Evolutionary conservation across 2,329 filamentous ascomycete genomes (phyloP).

Genomic region (Aspergillus sp.): DNA sequence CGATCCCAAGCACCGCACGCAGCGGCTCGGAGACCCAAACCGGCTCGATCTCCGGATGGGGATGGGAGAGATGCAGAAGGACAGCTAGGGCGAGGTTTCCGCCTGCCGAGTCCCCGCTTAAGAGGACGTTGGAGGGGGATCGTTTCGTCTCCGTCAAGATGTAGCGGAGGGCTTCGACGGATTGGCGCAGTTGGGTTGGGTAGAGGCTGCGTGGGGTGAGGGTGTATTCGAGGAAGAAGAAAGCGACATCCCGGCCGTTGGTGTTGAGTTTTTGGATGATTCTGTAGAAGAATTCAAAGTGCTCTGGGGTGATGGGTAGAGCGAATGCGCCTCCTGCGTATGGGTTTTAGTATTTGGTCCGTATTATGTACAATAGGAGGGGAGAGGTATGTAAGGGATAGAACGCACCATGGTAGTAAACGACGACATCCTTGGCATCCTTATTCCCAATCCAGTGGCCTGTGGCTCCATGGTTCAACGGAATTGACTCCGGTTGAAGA

Average conservation of each 20-base stretch:
- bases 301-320: constrained; percentile 35
- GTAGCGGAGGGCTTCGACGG: constrained; percentile 33
- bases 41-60: constrained; percentile 47
- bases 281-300: constrained; percentile 42
- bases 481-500: constrained; percentile 23
- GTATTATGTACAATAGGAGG: constrained; percentile 1
- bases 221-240: constrained; percentile 52
- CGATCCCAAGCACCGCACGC: constrained; percentile 46
- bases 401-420: constrained; percentile 34
- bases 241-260: constrained; percentile 39
- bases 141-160: constrained; percentile 27
- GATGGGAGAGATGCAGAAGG: constrained; percentile 42
- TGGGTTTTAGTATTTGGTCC: background rate
- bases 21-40: constrained; percentile 35
- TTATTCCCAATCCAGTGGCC: constrained; percentile 38
- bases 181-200: constrained; percentile 36
- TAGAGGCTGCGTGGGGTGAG: constrained; percentile 41
- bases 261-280: constrained; percentile 36
- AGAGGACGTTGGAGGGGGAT: constrained; percentile 26
- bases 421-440: constrained; percentile 32
- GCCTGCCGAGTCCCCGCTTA: constrained; percentile 39
- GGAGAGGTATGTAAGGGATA: background rate
- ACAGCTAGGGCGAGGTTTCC: constrained; percentile 32
- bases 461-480: constrained; percentile 24
- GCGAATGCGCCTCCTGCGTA: constrained; percentile 50